These are phyloP conservation scores for Nemania sp. DNA, from an alignment of 2,329 filamentous ascomycete species.

Conservation along the genomic window DNA sequence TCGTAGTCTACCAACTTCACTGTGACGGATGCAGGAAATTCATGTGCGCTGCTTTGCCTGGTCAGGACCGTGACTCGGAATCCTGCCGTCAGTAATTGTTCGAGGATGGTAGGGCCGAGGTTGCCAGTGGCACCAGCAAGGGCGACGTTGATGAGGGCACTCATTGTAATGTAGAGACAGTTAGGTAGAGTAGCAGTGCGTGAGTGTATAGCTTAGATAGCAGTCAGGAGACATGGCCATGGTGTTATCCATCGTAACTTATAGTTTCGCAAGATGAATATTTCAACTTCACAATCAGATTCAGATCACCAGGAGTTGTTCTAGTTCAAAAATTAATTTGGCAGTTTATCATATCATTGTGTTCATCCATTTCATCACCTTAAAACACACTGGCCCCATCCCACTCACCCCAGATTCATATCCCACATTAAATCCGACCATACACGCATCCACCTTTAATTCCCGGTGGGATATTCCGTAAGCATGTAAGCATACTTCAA, in stretches of 20 bases:
- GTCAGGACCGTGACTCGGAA: constrained; percentile 61
- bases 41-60: constrained; percentile 48
- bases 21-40: constrained; percentile 44
- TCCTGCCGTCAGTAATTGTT: constrained; percentile 44
- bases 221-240: no score
- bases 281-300: background rate
- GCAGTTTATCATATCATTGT: background rate
- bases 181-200: background rate
- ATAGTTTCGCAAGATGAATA: background rate
- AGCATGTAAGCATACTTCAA: constrained; percentile 19
- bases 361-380: background rate
- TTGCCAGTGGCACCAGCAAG: constrained; percentile 35
- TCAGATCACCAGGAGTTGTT: background rate
- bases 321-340: background rate
- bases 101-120: constrained; percentile 46
- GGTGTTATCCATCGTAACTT: background rate
- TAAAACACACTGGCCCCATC: background rate
- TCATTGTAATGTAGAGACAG: constrained; percentile 6
- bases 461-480: constrained; percentile 22
- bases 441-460: background rate
- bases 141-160: constrained; percentile 31
- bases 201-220: no score
- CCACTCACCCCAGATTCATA: background rate
- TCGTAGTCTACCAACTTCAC: constrained; percentile 55
- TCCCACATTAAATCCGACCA: constrained; percentile 17